These are phyloP conservation scores for Euphorbia pulcherrima DNA, from an alignment of 345 rosid species.

Conservation along the genomic window DNA sequence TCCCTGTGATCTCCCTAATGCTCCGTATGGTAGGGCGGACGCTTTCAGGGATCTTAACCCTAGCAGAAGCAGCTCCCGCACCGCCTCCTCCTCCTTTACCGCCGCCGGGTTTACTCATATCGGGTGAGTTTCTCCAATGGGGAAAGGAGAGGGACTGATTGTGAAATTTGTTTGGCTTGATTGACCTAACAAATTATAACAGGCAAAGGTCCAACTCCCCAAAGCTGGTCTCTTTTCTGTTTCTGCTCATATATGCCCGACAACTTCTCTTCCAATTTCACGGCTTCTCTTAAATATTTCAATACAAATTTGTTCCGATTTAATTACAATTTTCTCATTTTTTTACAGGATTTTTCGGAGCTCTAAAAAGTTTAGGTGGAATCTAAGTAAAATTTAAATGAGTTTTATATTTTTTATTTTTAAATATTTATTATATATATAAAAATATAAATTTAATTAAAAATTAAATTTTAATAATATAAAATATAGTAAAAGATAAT, in stretches of 20 bases:
- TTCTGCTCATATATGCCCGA: not conserved
- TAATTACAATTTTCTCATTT: too few relatives aligned
- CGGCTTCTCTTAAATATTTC: too few relatives aligned
- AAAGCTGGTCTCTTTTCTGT: not conserved
- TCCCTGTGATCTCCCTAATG: constrained; percentile 29
- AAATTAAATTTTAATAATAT: too few relatives aligned
- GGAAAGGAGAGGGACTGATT: constrained; percentile 9
- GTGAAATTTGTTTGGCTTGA: not conserved
- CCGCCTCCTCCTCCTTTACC: constrained; percentile 40
- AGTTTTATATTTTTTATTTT: too few relatives aligned
- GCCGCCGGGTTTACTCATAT: constrained; percentile 36
- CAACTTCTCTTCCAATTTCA: not conserved
- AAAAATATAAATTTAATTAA: too few relatives aligned
- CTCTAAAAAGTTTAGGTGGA: too few relatives aligned
- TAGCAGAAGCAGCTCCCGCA: constrained; percentile 16
- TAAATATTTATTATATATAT: too few relatives aligned
- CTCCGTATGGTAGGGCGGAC: constrained; percentile 13
- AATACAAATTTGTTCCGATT: too few relatives aligned
- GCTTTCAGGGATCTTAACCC: constrained; percentile 59
- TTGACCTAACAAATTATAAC: constrained; percentile 3
- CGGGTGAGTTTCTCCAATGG: constrained; percentile 13
- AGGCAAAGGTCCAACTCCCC: not conserved
- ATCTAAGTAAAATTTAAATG: too few relatives aligned
- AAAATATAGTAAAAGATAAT: too few relatives aligned
- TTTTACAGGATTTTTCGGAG: too few relatives aligned